phyloP scores from a whole-genome alignment of 805 yeast genomes.

The Debaryomyces prosopidis region DNA sequence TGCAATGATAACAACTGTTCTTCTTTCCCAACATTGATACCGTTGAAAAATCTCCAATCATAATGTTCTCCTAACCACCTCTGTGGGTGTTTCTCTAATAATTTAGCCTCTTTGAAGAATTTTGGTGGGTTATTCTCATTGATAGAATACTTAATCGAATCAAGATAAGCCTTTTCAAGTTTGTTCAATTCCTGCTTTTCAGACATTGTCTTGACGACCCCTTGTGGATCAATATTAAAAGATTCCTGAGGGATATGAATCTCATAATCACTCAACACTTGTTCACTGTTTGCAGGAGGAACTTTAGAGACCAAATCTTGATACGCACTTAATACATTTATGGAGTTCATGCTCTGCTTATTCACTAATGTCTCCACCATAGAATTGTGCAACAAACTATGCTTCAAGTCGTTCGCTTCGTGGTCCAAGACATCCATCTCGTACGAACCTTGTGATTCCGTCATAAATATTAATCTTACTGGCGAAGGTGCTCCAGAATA shows the following conservation, averaged over 20 bases:
- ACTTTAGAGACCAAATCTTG: conserved; percentile 8
- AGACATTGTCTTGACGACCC: conserved; percentile 15
- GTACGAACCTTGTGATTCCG: conserved; percentile 20
- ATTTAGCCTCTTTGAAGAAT: conserved; percentile 26
- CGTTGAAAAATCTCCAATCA: conserved; percentile 41
- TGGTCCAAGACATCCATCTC: conserved; percentile 17
- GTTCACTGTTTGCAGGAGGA: conserved; percentile 7
- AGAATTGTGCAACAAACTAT: conserved; percentile 22
- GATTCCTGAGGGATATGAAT: conserved; percentile 18
- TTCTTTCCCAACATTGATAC: conserved; percentile 27
- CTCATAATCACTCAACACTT: conserved; percentile 4
- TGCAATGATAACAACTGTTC: conserved; percentile 43
- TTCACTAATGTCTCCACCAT: conserved; percentile 13
- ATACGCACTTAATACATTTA: conserved; percentile 14
- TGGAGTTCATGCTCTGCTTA: neutral
- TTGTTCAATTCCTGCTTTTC: conserved; percentile 1
- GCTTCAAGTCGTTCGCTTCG: conserved; percentile 13
- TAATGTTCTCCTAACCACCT: conserved; percentile 33
- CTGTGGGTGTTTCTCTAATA: conserved; percentile 15
- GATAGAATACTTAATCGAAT: conserved; percentile 16
- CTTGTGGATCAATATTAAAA: conserved; percentile 23
- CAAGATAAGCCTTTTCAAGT: conserved; percentile 17
- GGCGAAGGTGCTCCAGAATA: conserved; percentile 30
- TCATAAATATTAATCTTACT: conserved; percentile 28
- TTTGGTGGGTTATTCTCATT: conserved; percentile 24